Evolutionary conservation across 2,329 filamentous ascomycete genomes (phyloP).

Genomic region (Penicillium sp.): DNA sequence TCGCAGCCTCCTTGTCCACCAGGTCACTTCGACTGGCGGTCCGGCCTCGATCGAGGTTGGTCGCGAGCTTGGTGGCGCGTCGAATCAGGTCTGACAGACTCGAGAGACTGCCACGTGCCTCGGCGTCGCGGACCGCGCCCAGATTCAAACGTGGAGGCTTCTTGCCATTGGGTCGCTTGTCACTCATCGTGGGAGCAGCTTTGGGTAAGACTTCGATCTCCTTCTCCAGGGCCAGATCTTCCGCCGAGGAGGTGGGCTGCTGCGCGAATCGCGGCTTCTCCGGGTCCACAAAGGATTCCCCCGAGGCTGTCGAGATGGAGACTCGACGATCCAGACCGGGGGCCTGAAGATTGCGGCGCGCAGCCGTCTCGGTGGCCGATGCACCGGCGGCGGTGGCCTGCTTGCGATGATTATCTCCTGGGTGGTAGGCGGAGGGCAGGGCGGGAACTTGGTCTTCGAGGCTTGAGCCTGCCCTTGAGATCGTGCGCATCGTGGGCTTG

Average conservation of each 20-base stretch:
- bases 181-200: slow-evolving; percentile 34
- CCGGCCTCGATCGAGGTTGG: slow-evolving; percentile 78
- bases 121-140: slow-evolving; percentile 71
- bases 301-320: slow-evolving; percentile 16
- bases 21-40: slow-evolving; percentile 55
- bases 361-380: not conserved
- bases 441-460: slow-evolving; percentile 15
- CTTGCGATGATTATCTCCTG: slow-evolving; percentile 4
- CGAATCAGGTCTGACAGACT: slow-evolving; percentile 87
- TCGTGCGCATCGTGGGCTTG: slow-evolving; percentile 39
- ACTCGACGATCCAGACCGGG: slow-evolving; percentile 8
- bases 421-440: slow-evolving; percentile 3
- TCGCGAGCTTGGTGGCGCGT: slow-evolving; percentile 77
- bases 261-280: slow-evolving; percentile 31
- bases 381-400: not conserved
- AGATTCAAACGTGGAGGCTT: slow-evolving; percentile 72
- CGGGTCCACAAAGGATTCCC: slow-evolving; percentile 22
- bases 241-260: slow-evolving; percentile 9
- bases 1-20: slow-evolving; percentile 29
- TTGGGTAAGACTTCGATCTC: slow-evolving; percentile 21
- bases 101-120: slow-evolving; percentile 81
- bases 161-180: slow-evolving; percentile 33
- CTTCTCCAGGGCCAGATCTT: slow-evolving; percentile 18
- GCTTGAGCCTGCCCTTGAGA: slow-evolving; percentile 25
- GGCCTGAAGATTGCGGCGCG: not conserved